Evolutionary conservation across 2,329 filamentous ascomycete genomes (phyloP), one percentile per base, ranked within the genome.

Genomic region (Cladosporium sp.): DNA sequence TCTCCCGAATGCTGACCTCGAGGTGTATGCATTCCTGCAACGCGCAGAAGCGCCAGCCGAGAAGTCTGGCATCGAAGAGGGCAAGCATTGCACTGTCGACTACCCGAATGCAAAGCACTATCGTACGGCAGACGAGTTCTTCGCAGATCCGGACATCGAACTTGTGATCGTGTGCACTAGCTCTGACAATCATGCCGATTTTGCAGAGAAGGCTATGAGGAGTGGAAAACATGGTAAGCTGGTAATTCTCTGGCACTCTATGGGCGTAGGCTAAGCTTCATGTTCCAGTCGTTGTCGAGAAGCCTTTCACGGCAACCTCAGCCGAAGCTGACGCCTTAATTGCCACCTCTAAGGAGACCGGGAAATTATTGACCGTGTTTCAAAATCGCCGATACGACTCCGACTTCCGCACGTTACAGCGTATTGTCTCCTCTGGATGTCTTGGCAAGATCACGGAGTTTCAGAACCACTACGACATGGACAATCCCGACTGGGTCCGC

Each of bases 71-170:
- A 58, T 60, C 1, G 61, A 67, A 0, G 51, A 58, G 0, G 67
- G 67, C 30, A 70, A 67, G 0, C 74, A 78, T 56, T 78, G 73
- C 59, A 75, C 72, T 0, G 60, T 74, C n/a, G 74, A 78, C 56
- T 72, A 70, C 39, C 73, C 75, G 0, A 47, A 63, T 8, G 67
- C 69, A 7, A 67, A 67, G 50, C 61, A 65, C 50, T 65, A 68
- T 52, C 59, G 55, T 9, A 62, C 56, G 25, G 54, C 59, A 22
- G 57, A 65, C 22, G 65, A 65, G 2, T 65, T 70, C 50, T 69
- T 68, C 51, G 62, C 59, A 11, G 64, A 67, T 52, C 40, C 49
- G 3, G 55, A 65, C 3, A 61, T 69, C 27, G 62, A 68, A 15
- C 54, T 70, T 3, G 65, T 70, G 6, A 54, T 68, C 39, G 59